Evolutionary conservation across 257 asterid genomes (phyloP), one percentile per base, ranked within the genome.

Genomic region (Plantago major): DNA sequence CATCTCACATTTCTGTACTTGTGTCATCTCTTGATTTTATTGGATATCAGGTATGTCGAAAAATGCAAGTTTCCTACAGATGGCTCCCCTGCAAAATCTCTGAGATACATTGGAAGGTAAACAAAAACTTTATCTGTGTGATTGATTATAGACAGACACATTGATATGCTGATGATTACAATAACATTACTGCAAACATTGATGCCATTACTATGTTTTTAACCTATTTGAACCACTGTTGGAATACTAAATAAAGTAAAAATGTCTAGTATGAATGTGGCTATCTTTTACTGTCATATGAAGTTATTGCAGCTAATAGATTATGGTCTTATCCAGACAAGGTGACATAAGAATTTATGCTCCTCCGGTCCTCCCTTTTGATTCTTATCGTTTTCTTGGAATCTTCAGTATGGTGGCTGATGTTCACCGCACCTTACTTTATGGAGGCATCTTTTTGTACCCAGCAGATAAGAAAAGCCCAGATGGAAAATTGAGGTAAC

Each of bases 401-500:
- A n/a, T 69, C 67, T 62, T 51, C 81, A 93, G 99, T 68, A 93
- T 93, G 97, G 99, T 93, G 8, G 99, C 99, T 49, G 99, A 89
- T 89, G 99, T 93, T 11, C 99, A 93, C 73, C 97, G 97, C 49
- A 93, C 99, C 15, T 77, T 93, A 71, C 90, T 93, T n/a, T 93
- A 93, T 56, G 99, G 99, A 53, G 99, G 99, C 71, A 75, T 93
- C 60, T 93, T 93, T 76, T 42, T 93, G 94, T 93, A 93, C 81
- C 99, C 99, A 1, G 96, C 86, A 48, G 99, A 93, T 69, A 89
- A 93, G 94, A 93, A 89, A 74, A 93, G 96, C 78, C 99, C 97
- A 9, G 77, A 53, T 4, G 97, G 97, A 14, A 93, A 93, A 83
- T 74, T 93, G 69, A 48, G 99, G 99, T 87, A 72, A 52, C 75